Conservation (phyloP, 177 flowering plant species). For the Vitis hybrid region DNA sequence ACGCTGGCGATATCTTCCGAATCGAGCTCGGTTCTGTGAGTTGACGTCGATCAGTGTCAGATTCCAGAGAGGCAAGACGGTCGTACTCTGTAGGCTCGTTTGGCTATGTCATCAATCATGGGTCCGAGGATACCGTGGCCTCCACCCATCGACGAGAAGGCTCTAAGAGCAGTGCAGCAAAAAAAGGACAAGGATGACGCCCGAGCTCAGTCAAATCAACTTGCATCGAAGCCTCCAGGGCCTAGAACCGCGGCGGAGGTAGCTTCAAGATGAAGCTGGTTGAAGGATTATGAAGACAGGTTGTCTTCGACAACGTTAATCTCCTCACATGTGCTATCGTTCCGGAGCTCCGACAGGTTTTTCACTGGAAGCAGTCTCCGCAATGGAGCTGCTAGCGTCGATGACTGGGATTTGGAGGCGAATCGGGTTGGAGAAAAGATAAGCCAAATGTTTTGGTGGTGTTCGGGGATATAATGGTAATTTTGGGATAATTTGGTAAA, state of each 20-base stretch:
- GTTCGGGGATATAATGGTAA: conserved; percentile 47
- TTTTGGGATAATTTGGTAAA: background rate
- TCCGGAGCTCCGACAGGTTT: conserved; percentile 62
- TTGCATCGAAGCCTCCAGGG: conserved; percentile 24
- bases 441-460: conserved; percentile 60
- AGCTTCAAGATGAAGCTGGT: conserved; percentile 56
- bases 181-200: conserved; percentile 22
- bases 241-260: conserved; percentile 43
- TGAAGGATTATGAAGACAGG: conserved; percentile 68
- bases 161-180: conserved; percentile 16
- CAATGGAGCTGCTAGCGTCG: conserved; percentile 25
- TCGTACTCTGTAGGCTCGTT: conserved; percentile 58
- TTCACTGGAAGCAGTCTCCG: conserved; percentile 53
- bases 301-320: conserved; percentile 32
- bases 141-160: conserved; percentile 17
- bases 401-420: conserved; percentile 53
- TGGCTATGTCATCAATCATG: conserved; percentile 49
- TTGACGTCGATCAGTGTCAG: conserved; percentile 22
- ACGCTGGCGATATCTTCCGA: conserved; percentile 31
- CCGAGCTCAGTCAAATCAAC: background rate
- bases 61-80: conserved; percentile 19
- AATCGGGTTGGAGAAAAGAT: conserved; percentile 53
- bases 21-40: conserved; percentile 55
- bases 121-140: conserved; percentile 29
- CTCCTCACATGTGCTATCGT: conserved; percentile 47